These are phyloP conservation scores for Paxillus involutus DNA, from an alignment of 768 basidiomycete species.

Conservation along the genomic window DNA sequence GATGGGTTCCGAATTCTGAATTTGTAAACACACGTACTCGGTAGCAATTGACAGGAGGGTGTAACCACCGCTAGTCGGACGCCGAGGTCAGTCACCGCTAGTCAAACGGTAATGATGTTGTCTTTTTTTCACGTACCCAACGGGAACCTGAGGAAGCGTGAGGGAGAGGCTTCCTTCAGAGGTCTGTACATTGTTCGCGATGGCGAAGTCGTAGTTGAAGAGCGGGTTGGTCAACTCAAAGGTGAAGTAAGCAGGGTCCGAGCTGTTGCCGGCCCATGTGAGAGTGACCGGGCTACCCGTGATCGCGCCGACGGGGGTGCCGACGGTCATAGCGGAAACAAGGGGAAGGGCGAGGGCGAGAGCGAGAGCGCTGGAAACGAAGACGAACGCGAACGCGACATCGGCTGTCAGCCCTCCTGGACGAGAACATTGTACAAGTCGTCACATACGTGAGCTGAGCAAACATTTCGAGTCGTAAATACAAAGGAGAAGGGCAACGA, in stretches of 20 bases:
- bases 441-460: constrained; percentile 44
- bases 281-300: constrained; percentile 39
- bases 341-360: constrained; percentile 46
- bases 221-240: constrained; percentile 45
- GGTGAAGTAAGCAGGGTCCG: constrained; percentile 44
- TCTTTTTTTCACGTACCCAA: constrained; percentile 33
- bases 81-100: not conserved
- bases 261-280: constrained; percentile 41
- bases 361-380: constrained; percentile 37
- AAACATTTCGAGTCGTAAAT: constrained; percentile 43
- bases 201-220: constrained; percentile 55
- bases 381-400: not conserved
- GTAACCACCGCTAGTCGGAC: constrained; percentile 43
- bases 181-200: constrained; percentile 54
- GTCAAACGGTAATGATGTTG: not conserved
- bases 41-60: constrained; percentile 45
- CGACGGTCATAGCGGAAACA: constrained; percentile 42
- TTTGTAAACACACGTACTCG: constrained; percentile 26
- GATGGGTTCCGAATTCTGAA: not conserved
- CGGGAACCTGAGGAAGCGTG: constrained; percentile 46
- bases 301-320: constrained; percentile 33
- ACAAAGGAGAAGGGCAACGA: constrained; percentile 6
- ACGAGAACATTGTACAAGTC: too few relatives aligned
- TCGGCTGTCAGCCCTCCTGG: not conserved
- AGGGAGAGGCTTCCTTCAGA: constrained; percentile 34